Evolutionary conservation across 2,329 filamentous ascomycete genomes (phyloP), one percentile per base, ranked within the genome.

Genomic region (Aspergillus fischeri): DNA sequence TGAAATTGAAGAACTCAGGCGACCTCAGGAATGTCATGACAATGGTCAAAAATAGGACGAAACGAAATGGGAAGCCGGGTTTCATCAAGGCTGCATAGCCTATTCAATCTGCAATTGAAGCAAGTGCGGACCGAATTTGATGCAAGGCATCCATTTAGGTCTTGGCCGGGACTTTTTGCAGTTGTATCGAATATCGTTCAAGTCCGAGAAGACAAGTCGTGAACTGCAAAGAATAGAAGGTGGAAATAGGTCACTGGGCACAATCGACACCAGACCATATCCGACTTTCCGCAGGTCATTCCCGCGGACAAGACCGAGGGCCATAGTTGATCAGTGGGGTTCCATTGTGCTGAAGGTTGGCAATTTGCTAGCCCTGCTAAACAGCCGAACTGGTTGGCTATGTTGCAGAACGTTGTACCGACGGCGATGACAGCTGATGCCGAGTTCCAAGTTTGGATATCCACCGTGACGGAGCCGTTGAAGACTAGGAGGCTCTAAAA

Each of bases 251-350:
- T 25, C 21, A 47, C 9, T 14, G 14, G 21, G 21, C 24, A 27
- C 21, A 20, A 10, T 14, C 11, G 32, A 45, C 54, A 53, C 56
- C 52, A 55, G 51, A 27, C 58, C 56, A 55, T 52, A 50, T 58
- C 48, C 24, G 53, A 53, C 38, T 47, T 35, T 29, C 29, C 53
- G 45, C 57, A 58, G 56, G 59, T 53, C 53, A 41, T 45, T 49
- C 32, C 44, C 41, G 49, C 59, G 59, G 57, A 59, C 57, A 56
- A 58, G 53, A 47, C 59, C 59, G 57, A 61, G 48, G 48, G 49
- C 32, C 54, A 2, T 59, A 59, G 57, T 54, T 54, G 54, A 59
- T 61, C 56, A 57, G 57, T 59, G 57, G 57, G 55, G 57, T 52
- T 20, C 24, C 21, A 27, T 52, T 51, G 55, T 42, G 52, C 55